Percentiles rank a stretch among this genome's conserved stretches.
Evolutionary conservation across 2,329 filamentous ascomycete genomes (phyloP).

Genomic region (Apiospora marii): DNA sequence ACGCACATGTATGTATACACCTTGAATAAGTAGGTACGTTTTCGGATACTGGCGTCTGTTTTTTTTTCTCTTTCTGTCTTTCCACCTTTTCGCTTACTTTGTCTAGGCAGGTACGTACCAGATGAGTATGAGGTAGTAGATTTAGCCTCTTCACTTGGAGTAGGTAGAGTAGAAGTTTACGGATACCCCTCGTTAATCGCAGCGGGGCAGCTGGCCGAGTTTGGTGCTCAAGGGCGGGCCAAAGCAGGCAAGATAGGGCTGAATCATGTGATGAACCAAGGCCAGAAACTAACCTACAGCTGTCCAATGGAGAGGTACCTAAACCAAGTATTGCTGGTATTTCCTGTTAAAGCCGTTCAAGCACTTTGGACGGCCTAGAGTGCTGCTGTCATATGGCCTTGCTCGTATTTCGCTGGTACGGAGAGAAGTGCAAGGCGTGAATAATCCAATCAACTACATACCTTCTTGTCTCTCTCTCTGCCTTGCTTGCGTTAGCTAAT

Average conservation of each 20-base stretch:
- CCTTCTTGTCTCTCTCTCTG: conserved; percentile 11
- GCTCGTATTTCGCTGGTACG: neutral
- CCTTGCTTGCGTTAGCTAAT: conserved; percentile 24
- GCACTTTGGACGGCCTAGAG: neutral
- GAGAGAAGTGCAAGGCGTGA: neutral
- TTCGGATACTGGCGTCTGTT: neutral
- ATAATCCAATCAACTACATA: neutral
- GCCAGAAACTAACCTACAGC: neutral
- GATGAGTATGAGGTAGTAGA: neutral
- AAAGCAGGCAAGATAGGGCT: conserved; percentile 32
- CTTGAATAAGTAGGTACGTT: neutral
- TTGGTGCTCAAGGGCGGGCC: neutral
- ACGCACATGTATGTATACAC: neutral
- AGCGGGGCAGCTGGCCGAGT: neutral
- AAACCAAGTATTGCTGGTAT: no score
- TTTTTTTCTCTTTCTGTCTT: neutral
- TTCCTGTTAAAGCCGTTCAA: neutral
- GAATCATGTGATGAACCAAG: conserved; percentile 35
- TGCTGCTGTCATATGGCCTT: neutral
- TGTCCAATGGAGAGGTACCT: neutral
- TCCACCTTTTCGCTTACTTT: neutral
- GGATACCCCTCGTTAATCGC: conserved; percentile 4
- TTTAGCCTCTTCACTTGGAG: neutral
- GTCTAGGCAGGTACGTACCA: neutral
- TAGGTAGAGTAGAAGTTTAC: neutral